A percentile compares a stretch with the other conserved stretches of the same genome.
Conservation (phyloP, 169 alveolate species). For the Plasmodium berghei region DNA sequence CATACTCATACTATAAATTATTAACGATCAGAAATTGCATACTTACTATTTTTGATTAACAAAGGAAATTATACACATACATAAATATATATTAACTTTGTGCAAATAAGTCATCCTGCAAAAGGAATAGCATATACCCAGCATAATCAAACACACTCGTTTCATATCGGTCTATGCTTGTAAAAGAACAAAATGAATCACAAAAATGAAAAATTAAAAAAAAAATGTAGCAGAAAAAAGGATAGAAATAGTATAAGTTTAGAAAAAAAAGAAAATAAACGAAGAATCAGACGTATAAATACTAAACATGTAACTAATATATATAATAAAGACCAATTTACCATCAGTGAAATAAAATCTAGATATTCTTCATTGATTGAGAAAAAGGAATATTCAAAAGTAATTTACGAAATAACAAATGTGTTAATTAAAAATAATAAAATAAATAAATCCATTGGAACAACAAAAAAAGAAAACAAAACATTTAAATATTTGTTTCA, state of each 20-base stretch:
- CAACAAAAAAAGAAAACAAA: background rate
- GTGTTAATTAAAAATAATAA: slow-evolving; percentile 3
- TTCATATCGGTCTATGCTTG: no score
- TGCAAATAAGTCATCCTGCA: no score
- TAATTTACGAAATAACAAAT: slow-evolving; percentile 31
- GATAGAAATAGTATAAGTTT: slow-evolving; percentile 26
- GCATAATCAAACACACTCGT: no score
- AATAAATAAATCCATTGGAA: background rate
- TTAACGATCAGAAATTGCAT: no score
- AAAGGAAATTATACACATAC: no score
- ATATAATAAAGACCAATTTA: slow-evolving; percentile 10
- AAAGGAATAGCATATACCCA: no score
- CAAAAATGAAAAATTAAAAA: no score
- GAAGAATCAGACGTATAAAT: slow-evolving; percentile 3
- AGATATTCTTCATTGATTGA: slow-evolving; percentile 43
- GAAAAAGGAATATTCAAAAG: background rate
- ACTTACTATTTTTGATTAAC: no score
- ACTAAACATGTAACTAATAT: background rate
- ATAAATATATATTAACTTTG: no score
- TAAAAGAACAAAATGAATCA: no score
- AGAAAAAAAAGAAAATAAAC: slow-evolving; percentile 23
- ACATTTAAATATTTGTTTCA: slow-evolving; percentile 42
- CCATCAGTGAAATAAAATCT: slow-evolving; percentile 18
- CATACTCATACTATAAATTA: no score
- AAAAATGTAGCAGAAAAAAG: no score